These are phyloP conservation scores for Pythium brachiatum DNA, from an alignment of 352 stramenopile genomes.

Conservation along the genomic window DNA sequence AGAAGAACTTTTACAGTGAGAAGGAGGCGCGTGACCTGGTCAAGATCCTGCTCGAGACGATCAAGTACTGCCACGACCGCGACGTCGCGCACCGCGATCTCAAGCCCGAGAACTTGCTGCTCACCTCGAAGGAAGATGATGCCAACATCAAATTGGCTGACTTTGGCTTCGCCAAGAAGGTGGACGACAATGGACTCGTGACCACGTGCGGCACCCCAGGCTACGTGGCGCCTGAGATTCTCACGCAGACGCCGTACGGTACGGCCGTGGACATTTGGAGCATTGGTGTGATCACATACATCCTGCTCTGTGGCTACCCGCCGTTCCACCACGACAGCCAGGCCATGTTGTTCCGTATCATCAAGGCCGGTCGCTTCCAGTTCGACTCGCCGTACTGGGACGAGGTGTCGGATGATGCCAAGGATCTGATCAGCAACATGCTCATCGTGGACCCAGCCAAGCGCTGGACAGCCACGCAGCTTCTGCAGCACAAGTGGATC, in stretches of 20 bases:
- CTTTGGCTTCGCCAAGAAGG: constrained; percentile 83
- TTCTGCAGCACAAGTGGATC: constrained; percentile 90
- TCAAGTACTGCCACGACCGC: constrained; percentile 82
- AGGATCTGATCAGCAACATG: constrained; percentile 88
- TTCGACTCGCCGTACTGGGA: constrained; percentile 80
- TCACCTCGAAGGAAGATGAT: constrained; percentile 67
- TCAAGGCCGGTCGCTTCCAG: constrained; percentile 62
- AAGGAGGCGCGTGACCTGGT: constrained; percentile 76
- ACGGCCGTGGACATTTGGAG: constrained; percentile 87
- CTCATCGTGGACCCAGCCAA: constrained; percentile 83
- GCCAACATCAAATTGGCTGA: constrained; percentile 83
- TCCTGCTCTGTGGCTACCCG: constrained; percentile 78
- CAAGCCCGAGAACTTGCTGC: constrained; percentile 96
- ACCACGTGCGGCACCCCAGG: constrained; percentile 73
- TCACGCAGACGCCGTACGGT: constrained; percentile 66
- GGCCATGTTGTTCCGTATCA: constrained; percentile 71
- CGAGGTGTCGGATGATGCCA: constrained; percentile 59
- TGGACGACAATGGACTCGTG: constrained; percentile 50
- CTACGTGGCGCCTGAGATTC: constrained; percentile 81
- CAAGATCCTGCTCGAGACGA: constrained; percentile 75
- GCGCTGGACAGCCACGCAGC: constrained; percentile 67
- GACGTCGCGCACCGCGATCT: constrained; percentile 93
- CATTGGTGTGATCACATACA: constrained; percentile 90
- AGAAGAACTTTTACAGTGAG: constrained; percentile 87
- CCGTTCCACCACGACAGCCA: constrained; percentile 93